phyloP scores from a whole-genome alignment of 2,329 filamentous ascomycete genomes.

The Ceratocystis albifundus region DNA sequence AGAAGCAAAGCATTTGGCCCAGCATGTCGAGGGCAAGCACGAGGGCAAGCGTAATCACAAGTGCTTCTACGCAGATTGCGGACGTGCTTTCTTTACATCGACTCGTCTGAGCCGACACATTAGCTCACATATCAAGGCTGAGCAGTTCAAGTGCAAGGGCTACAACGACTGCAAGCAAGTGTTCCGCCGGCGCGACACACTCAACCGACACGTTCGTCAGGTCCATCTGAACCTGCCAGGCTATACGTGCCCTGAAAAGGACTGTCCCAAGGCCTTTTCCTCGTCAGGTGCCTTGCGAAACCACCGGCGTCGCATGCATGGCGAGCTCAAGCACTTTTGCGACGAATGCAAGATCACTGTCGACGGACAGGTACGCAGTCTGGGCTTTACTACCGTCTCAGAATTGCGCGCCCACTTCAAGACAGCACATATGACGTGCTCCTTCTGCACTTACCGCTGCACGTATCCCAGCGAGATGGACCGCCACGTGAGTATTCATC shows the following conservation, averaged over 20 bases:
- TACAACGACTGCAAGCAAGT: slow-evolving; percentile 59
- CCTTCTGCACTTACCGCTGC: slow-evolving; percentile 60
- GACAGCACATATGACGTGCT: slow-evolving; percentile 61
- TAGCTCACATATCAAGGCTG: slow-evolving; percentile 64
- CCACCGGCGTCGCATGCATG: slow-evolving; percentile 61
- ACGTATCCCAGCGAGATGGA: slow-evolving; percentile 56
- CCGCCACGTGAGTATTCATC: slow-evolving; percentile 65
- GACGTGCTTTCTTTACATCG: slow-evolving; percentile 69
- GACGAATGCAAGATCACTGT: slow-evolving; percentile 49
- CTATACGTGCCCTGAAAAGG: slow-evolving; percentile 52
- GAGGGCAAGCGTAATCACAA: slow-evolving; percentile 56
- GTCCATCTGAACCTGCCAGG: slow-evolving; percentile 62
- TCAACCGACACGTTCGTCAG: slow-evolving; percentile 68
- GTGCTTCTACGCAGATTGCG: slow-evolving; percentile 62
- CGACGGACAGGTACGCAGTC: slow-evolving; percentile 33
- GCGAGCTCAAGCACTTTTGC: slow-evolving; percentile 61
- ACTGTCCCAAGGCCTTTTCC: slow-evolving; percentile 61
- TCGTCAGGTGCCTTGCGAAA: slow-evolving; percentile 57
- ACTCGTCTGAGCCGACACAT: slow-evolving; percentile 67
- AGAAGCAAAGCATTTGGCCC: slow-evolving; percentile 72
- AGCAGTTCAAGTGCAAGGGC: slow-evolving; percentile 62
- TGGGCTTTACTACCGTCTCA: slow-evolving; percentile 59
- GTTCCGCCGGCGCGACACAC: slow-evolving; percentile 78
- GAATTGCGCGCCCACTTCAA: slow-evolving; percentile 64
- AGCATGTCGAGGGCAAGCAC: slow-evolving; percentile 76